Percentiles rank a stretch among this genome's conserved stretches.
phyloP scores from a whole-genome alignment of 257 asterid species.

The Solanum arcanum region DNA sequence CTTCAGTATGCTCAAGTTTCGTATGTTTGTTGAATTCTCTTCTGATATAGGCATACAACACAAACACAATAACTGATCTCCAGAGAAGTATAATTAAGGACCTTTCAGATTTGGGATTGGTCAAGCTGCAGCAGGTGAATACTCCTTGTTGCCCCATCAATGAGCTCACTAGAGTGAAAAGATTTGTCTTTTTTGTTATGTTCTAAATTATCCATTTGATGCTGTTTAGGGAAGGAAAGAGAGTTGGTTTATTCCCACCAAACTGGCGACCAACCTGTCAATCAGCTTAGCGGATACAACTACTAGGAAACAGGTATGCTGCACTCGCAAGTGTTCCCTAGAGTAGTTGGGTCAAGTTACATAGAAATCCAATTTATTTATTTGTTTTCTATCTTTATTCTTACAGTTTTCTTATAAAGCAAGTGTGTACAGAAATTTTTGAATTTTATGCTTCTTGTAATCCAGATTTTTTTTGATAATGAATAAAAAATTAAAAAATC shows the following conservation, averaged over 20 bases:
- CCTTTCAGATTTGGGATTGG: conserved; percentile 89
- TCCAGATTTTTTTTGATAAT: not conserved
- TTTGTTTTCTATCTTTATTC: not conserved
- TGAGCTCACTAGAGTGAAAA: not conserved
- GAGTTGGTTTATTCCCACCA: conserved; percentile 95
- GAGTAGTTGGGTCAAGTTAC: not conserved
- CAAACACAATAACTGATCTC: conserved; percentile 59
- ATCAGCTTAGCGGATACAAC: conserved; percentile 89
- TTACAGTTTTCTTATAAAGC: not conserved
- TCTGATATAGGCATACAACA: conserved; percentile 67
- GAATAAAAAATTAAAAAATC: too few relatives aligned
- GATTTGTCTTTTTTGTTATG: not conserved
- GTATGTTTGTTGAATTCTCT: not conserved
- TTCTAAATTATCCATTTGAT: not conserved
- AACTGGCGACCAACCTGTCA: conserved; percentile 92
- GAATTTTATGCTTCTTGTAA: not conserved
- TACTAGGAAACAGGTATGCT: conserved; percentile 69
- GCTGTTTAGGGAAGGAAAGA: conserved; percentile 74
- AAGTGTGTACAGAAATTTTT: not conserved
- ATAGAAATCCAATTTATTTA: not conserved
- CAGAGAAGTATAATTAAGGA: conserved; percentile 69
- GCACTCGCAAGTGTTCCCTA: not conserved
- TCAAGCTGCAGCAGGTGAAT: conserved; percentile 88
- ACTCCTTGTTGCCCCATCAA: not conserved
- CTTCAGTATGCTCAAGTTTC: not conserved